These are phyloP conservation scores for Harringtonia aguacate DNA, from an alignment of 2,329 filamentous ascomycete species.

Conservation along the genomic window DNA sequence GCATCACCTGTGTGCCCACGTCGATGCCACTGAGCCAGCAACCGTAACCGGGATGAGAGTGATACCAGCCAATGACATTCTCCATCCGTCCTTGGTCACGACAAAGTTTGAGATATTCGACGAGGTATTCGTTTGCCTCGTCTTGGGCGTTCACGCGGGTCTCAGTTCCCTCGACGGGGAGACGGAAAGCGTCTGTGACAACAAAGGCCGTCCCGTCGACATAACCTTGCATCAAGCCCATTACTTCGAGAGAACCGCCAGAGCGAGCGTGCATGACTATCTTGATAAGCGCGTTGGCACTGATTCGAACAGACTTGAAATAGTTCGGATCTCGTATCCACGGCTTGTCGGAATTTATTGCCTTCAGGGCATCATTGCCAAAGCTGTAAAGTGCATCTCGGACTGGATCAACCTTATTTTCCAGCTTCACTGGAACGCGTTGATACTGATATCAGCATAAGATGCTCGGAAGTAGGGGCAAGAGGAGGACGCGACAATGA, in stretches of 20 bases:
- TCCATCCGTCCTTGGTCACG: constrained; percentile 70
- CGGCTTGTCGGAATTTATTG: constrained; percentile 52
- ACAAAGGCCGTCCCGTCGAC: constrained; percentile 77
- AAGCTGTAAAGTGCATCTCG: constrained; percentile 90
- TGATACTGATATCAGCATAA: not conserved
- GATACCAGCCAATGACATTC: constrained; percentile 97
- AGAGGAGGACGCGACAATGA: too few relatives aligned
- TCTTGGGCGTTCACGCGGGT: constrained; percentile 93
- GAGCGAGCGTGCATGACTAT: constrained; percentile 99
- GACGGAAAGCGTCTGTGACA: constrained; percentile 84
- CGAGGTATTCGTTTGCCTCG: constrained; percentile 95
- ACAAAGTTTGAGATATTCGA: constrained; percentile 68
- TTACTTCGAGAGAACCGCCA: constrained; percentile 83
- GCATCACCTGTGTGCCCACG: constrained; percentile 74
- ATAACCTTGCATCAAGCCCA: constrained; percentile 97
- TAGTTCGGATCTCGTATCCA: constrained; percentile 74
- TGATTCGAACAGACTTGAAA: constrained; percentile 91
- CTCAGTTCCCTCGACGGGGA: constrained; percentile 97
- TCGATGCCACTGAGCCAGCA: constrained; percentile 98
- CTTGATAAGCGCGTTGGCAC: constrained; percentile 86
- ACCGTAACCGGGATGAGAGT: constrained; percentile 93
- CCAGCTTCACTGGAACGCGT: constrained; percentile 54
- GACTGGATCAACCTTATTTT: constrained; percentile 77
- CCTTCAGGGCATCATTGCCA: constrained; percentile 56
- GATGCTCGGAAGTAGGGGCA: not conserved